A percentile compares a stretch with the other conserved stretches of the same genome.
These are phyloP conservation scores for Fusarium tanahbumbuense DNA, from an alignment of 2,329 filamentous ascomycete genomes.

Conservation along the genomic window DNA sequence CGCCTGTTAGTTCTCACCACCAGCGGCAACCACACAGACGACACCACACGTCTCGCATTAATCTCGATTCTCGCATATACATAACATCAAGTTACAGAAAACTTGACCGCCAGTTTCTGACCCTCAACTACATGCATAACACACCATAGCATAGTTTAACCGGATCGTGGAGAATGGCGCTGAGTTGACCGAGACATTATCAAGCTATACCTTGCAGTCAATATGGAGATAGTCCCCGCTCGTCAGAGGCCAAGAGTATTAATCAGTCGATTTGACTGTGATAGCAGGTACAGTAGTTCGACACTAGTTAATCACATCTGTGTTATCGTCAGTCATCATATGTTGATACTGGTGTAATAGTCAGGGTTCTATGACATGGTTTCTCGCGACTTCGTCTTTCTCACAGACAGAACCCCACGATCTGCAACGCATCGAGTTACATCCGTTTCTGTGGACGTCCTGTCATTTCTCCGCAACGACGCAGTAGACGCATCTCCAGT, in stretches of 20 bases:
- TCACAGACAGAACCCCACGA: conserved; percentile 22
- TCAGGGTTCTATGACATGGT: conserved; percentile 12
- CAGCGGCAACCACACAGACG: conserved; percentile 22
- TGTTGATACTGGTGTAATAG: conserved; percentile 6
- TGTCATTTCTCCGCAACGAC: conserved; percentile 16
- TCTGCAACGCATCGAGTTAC: conserved; percentile 28
- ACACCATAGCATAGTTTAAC: conserved; percentile 1
- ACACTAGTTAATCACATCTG: conserved; percentile 6
- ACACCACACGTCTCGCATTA: conserved; percentile 16
- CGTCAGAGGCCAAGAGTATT: conserved; percentile 1
- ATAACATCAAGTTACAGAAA: background rate
- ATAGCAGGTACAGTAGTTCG: conserved; percentile 27
- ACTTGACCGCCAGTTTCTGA: conserved; percentile 30
- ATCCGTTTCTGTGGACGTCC: conserved; percentile 18
- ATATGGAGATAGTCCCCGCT: conserved; percentile 2
- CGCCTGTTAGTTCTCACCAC: background rate
- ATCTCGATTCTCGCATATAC: conserved; percentile 15
- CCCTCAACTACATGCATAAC: background rate
- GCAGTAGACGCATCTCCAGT: conserved; percentile 1
- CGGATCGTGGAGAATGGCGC: conserved; percentile 12
- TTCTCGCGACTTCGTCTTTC: background rate
- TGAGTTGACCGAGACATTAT: background rate
- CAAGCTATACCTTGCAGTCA: conserved; percentile 4
- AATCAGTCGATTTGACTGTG: conserved; percentile 17
- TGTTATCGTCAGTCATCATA: conserved; percentile 19